phyloP scores from a whole-genome alignment of 176 grass and related monocot genomes.

The Eleusine coracana region DNA sequence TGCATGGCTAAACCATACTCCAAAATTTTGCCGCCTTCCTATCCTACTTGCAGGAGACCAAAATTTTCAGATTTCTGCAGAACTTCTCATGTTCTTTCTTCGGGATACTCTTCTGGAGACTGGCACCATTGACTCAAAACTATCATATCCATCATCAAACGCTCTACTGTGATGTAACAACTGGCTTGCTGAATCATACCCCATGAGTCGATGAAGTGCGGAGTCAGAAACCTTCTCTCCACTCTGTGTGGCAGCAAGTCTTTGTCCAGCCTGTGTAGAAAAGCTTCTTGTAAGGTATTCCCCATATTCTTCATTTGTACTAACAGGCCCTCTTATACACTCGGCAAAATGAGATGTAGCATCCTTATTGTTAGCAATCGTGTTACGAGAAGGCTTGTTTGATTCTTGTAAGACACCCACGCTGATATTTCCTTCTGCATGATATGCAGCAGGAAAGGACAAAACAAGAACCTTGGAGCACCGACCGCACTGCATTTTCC shows the following conservation, averaged over 20 bases:
- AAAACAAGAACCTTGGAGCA: constrained; percentile 71
- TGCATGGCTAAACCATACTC: neutral
- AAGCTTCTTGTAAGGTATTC: constrained; percentile 58
- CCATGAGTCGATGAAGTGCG: constrained; percentile 85
- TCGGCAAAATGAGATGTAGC: constrained; percentile 40
- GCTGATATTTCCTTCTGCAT: neutral
- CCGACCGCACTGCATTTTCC: constrained; percentile 71
- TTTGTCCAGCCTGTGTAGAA: constrained; percentile 37
- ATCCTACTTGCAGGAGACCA: neutral
- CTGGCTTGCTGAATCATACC: constrained; percentile 90
- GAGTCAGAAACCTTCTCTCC: constrained; percentile 47
- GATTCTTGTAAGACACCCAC: constrained; percentile 20
- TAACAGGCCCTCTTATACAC: constrained; percentile 24
- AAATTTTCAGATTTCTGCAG: constrained; percentile 7
- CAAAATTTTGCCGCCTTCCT: constrained; percentile 28
- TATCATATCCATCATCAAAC: constrained; percentile 60
- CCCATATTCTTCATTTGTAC: constrained; percentile 45
- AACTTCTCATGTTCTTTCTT: constrained; percentile 52
- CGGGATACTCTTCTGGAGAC: constrained; percentile 52
- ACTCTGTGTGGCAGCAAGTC: constrained; percentile 36
- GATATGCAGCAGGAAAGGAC: constrained; percentile 53
- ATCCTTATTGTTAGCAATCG: constrained; percentile 22
- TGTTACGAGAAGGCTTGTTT: neutral
- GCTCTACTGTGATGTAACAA: constrained; percentile 55
- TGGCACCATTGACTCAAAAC: constrained; percentile 63